These are phyloP conservation scores for Tetracentron sinense DNA, from an alignment of 164 flowering plant genomes.

Conservation along the genomic window DNA sequence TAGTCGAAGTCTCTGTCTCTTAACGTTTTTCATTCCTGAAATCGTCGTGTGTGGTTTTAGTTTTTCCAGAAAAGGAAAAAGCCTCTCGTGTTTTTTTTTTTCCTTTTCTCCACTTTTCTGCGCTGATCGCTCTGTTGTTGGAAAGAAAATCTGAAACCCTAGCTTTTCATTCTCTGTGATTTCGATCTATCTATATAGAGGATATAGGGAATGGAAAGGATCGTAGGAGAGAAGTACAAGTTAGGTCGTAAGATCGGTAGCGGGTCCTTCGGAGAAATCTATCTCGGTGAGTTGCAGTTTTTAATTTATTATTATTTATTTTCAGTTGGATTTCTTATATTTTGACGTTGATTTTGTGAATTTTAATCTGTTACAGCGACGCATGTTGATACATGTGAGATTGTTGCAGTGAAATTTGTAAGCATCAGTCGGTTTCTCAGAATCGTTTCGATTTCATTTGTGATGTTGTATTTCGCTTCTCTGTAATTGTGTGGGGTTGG, in stretches of 20 bases:
- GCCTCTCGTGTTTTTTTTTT: too few relatives aligned
- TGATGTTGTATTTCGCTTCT: not conserved
- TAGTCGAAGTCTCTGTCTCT: too few relatives aligned
- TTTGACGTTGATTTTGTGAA: conserved; percentile 15
- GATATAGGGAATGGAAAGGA: conserved; percentile 64
- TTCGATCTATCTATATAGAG: not conserved
- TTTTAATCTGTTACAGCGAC: conserved; percentile 56
- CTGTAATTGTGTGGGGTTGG: not conserved
- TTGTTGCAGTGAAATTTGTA: conserved; percentile 93
- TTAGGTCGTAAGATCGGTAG: conserved; percentile 98
- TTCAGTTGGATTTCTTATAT: not conserved
- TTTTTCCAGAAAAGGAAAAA: too few relatives aligned
- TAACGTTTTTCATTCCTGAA: too few relatives aligned
- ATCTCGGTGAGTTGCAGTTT: conserved; percentile 51
- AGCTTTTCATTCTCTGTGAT: conserved; percentile 19
- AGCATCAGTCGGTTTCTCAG: conserved; percentile 25
- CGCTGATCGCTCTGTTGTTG: too few relatives aligned
- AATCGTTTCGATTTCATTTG: not conserved
- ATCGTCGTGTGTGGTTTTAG: too few relatives aligned
- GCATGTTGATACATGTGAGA: conserved; percentile 83
- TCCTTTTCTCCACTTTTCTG: too few relatives aligned
- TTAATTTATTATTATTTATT: not conserved
- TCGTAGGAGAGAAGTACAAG: conserved; percentile 86
- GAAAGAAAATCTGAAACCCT: conserved; percentile 27
- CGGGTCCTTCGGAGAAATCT: conserved; percentile 93